Conservation (phyloP, 768 basidiomycete species). For the Tricholoma matsutake region DNA sequence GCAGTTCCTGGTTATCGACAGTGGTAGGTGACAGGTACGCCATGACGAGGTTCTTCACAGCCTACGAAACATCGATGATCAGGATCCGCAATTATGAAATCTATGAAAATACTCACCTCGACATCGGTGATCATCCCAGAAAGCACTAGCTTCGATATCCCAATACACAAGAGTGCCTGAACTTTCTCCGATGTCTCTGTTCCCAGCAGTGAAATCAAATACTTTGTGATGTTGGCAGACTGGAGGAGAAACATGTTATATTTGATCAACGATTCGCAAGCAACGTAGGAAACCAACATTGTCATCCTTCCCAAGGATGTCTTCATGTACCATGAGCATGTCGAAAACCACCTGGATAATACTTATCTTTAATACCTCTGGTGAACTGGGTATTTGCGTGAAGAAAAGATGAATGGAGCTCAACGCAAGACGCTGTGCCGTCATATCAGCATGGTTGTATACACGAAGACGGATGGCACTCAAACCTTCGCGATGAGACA, state of each 20-base stretch:
- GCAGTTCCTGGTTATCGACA: conserved; percentile 72
- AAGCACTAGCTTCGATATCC: conserved; percentile 83
- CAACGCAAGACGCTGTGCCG: conserved; percentile 27
- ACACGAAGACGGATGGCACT: not conserved
- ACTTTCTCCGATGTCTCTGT: conserved; percentile 53
- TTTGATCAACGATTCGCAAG: not conserved
- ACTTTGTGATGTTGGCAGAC: conserved; percentile 19
- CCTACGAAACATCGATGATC: conserved; percentile 41
- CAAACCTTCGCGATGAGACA: conserved; percentile 70
- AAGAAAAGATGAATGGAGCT: conserved; percentile 59
- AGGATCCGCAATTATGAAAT: conserved; percentile 22
- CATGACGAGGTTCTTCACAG: conserved; percentile 34
- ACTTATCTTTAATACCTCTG: conserved; percentile 62
- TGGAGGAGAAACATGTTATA: conserved; percentile 4
- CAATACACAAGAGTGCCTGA: conserved; percentile 71
- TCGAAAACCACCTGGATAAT: conserved; percentile 86
- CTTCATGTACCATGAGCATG: conserved; percentile 81
- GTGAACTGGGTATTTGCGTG: conserved; percentile 54
- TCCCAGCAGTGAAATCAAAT: conserved; percentile 36
- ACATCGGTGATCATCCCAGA: conserved; percentile 73
- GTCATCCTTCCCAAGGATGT: conserved; percentile 43
- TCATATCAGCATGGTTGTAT: not conserved
- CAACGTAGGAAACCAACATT: conserved; percentile 16
- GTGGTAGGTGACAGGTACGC: conserved; percentile 82
- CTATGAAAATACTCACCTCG: conserved; percentile 43